Conservation (phyloP, 2,329 filamentous ascomycete species). For the Talaromyces sp. region DNA sequence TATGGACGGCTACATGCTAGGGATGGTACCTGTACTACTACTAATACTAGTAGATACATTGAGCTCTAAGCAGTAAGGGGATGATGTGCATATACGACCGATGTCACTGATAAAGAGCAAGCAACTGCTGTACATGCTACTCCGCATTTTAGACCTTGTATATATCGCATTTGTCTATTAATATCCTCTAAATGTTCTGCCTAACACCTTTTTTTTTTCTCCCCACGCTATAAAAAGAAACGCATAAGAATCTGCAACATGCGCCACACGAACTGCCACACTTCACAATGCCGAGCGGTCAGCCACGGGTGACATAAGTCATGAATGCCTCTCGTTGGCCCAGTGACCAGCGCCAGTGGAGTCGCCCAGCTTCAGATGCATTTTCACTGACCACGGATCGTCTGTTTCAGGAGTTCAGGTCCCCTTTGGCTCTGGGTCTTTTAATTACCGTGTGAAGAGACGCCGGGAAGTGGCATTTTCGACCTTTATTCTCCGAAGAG, state of each 20-base stretch:
- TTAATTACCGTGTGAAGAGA: no score
- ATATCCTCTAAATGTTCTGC: background rate
- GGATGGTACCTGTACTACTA: no score
- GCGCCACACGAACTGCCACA: background rate
- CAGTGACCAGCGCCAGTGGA: conserved; percentile 14
- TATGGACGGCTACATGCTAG: no score
- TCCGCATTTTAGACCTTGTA: no score
- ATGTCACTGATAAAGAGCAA: no score
- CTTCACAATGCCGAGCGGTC: background rate
- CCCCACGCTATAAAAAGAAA: no score
- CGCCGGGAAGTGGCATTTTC: background rate
- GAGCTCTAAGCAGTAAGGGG: no score
- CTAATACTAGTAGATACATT: no score
- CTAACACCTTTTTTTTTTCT: background rate
- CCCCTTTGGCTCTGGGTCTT: no score
- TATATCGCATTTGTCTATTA: no score
- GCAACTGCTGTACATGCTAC: no score
- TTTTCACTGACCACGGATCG: conserved; percentile 12
- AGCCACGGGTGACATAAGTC: conserved; percentile 4
- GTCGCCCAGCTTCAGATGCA: background rate
- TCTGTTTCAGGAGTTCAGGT: conserved; percentile 9
- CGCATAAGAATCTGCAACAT: background rate
- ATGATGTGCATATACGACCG: no score
- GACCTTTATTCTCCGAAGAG: background rate
- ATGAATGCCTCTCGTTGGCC: conserved; percentile 21